Evolutionary conservation across 78 protist genomes (phyloP).

Genomic region (Isochrysis galbana): DNA sequence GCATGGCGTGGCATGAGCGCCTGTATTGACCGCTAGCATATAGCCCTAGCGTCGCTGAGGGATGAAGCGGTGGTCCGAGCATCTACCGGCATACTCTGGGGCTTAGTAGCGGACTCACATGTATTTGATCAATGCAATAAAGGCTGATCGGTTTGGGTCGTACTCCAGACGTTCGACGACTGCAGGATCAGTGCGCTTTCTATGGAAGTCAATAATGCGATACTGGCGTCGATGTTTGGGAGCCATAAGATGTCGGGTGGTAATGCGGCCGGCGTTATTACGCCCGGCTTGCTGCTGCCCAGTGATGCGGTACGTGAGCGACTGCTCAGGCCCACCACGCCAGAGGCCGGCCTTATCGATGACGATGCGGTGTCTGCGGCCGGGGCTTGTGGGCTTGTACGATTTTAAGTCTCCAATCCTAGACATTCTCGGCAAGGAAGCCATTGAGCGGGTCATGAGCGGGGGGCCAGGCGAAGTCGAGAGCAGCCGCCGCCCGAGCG

Average conservation of each 20-base stretch:
- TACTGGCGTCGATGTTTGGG: not conserved
- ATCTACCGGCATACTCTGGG: too few relatives aligned
- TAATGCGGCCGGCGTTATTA: not conserved
- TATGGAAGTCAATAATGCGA: not conserved
- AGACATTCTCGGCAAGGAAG: not conserved
- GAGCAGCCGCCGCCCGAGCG: too few relatives aligned
- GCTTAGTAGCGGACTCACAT: too few relatives aligned
- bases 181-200: not conserved
- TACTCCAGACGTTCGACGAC: not conserved
- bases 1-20: too few relatives aligned
- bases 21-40: too few relatives aligned
- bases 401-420: not conserved
- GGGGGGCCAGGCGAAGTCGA: too few relatives aligned
- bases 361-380: not conserved
- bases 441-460: too few relatives aligned
- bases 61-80: too few relatives aligned
- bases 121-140: not conserved
- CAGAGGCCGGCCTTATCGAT: not conserved
- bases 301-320: not conserved
- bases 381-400: not conserved
- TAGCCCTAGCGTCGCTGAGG: too few relatives aligned
- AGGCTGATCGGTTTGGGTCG: conserved; percentile 10
- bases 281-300: not conserved
- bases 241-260: not conserved
- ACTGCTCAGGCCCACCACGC: not conserved